These are phyloP conservation scores for Umbelopsis vinacea DNA, from an alignment of 192 early-diverging fungal genomes.

Conservation along the genomic window DNA sequence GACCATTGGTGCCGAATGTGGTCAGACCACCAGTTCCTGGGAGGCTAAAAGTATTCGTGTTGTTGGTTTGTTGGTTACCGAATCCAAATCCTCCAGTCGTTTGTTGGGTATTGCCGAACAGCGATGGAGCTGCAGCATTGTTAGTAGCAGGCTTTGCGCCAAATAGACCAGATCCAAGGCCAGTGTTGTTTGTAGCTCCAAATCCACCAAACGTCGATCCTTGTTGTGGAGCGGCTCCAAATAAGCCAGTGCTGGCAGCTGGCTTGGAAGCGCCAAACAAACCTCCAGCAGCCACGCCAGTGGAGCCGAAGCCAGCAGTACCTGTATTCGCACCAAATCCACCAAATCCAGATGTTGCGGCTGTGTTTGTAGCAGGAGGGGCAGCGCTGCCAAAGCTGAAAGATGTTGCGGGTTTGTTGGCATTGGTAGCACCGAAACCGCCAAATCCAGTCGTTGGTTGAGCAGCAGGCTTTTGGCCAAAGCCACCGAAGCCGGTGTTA, in stretches of 20 bases:
- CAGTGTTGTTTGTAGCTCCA: conserved; percentile 39
- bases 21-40: conserved; percentile 49
- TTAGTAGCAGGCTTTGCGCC: conserved; percentile 22
- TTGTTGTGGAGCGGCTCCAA: conserved; percentile 16
- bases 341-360: conserved; percentile 40
- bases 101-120: conserved; percentile 48
- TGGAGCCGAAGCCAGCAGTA: background rate
- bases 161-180: conserved; percentile 16
- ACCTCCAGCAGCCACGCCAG: conserved; percentile 1
- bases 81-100: conserved; percentile 28
- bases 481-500: conserved; percentile 24
- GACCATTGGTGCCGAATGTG: conserved; percentile 46
- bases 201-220: conserved; percentile 49
- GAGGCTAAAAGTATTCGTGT: conserved; percentile 34
- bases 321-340: conserved; percentile 41
- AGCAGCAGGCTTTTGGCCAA: conserved; percentile 30
- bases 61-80: conserved; percentile 23
- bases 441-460: conserved; percentile 42
- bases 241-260: conserved; percentile 21
- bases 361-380: conserved; percentile 8
- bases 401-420: conserved; percentile 31
- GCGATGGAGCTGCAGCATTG: conserved; percentile 23
- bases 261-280: conserved; percentile 43
- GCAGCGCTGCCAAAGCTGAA: conserved; percentile 30
- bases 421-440: conserved; percentile 29